Conservation (phyloP, 257 asterid species). For the Solanum virginianum region DNA sequence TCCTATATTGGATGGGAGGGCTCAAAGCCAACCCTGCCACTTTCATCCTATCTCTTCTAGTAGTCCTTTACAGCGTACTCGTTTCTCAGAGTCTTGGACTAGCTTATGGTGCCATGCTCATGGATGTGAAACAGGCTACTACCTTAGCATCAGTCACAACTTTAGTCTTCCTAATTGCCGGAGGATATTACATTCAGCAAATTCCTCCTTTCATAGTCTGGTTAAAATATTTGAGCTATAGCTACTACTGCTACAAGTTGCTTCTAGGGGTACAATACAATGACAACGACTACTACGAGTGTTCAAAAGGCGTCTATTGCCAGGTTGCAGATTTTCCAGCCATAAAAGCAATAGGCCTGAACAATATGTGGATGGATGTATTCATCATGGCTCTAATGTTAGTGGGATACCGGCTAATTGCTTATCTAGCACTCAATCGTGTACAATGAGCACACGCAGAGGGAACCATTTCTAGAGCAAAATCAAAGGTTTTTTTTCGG, state of each 20-base stretch:
- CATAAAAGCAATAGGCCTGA: slow-evolving; percentile 61
- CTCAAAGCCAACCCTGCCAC: slow-evolving; percentile 71
- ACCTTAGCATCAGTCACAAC: slow-evolving; percentile 94
- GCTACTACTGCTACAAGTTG: slow-evolving; percentile 84
- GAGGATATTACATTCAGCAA: slow-evolving; percentile 85
- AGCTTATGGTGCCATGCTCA: slow-evolving; percentile 84
- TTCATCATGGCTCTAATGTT: slow-evolving; percentile 66
- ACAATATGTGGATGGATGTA: slow-evolving; percentile 62
- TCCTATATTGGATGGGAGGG: slow-evolving; percentile 99
- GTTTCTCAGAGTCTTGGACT: slow-evolving; percentile 89
- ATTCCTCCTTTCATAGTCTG: slow-evolving; percentile 82
- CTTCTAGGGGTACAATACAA: slow-evolving; percentile 83
- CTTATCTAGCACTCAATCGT: slow-evolving; percentile 74
- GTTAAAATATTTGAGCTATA: slow-evolving; percentile 81
- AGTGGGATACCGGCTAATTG: slow-evolving; percentile 65
- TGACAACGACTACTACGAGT: slow-evolving; percentile 65
- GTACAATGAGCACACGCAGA: slow-evolving; percentile 28
- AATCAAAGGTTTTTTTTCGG: neutral
- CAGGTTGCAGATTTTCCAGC: slow-evolving; percentile 78
- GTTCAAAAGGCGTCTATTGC: slow-evolving; percentile 58
- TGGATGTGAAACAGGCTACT: slow-evolving; percentile 96
- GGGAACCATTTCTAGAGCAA: neutral
- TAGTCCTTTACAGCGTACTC: slow-evolving; percentile 80
- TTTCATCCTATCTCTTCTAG: slow-evolving; percentile 70
- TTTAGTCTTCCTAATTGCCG: slow-evolving; percentile 84